Conservation (phyloP, 805 yeast species). For the Pichia sporocuriosa region DNA sequence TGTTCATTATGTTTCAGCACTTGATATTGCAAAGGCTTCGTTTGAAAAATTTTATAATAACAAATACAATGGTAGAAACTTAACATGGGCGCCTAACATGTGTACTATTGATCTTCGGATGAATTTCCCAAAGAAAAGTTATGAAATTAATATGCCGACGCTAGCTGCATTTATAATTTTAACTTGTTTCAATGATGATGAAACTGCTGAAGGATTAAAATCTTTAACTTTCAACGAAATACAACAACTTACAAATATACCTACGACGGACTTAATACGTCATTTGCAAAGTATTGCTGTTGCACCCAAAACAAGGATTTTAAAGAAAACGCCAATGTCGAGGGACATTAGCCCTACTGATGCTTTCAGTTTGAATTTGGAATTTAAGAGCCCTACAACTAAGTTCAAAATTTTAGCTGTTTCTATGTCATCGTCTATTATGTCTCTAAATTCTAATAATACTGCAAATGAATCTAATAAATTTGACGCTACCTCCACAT, state of each 20-base stretch:
- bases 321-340: constrained; percentile 68
- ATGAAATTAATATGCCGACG: constrained; percentile 75
- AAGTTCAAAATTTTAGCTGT: constrained; percentile 74
- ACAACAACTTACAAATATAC: constrained; percentile 58
- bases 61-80: constrained; percentile 49
- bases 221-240: constrained; percentile 58
- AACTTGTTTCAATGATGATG: constrained; percentile 54
- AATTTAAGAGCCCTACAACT: constrained; percentile 59
- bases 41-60: constrained; percentile 48
- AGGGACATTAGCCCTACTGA: constrained; percentile 62
- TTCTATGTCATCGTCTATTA: constrained; percentile 25
- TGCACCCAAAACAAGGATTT: constrained; percentile 72
- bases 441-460: background rate
- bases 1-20: constrained; percentile 36
- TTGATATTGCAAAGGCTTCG: constrained; percentile 35
- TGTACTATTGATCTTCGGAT: constrained; percentile 79
- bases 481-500: constrained; percentile 7
- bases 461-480: background rate
- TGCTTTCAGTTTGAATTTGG: constrained; percentile 57
- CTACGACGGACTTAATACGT: constrained; percentile 63
- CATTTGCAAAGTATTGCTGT: constrained; percentile 76
- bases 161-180: constrained; percentile 73
- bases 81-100: constrained; percentile 76
- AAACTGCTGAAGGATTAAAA: constrained; percentile 28
- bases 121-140: constrained; percentile 58